Evolutionary conservation across 257 asterid genomes (phyloP).

Genomic region (Solanum gandarillasii): DNA sequence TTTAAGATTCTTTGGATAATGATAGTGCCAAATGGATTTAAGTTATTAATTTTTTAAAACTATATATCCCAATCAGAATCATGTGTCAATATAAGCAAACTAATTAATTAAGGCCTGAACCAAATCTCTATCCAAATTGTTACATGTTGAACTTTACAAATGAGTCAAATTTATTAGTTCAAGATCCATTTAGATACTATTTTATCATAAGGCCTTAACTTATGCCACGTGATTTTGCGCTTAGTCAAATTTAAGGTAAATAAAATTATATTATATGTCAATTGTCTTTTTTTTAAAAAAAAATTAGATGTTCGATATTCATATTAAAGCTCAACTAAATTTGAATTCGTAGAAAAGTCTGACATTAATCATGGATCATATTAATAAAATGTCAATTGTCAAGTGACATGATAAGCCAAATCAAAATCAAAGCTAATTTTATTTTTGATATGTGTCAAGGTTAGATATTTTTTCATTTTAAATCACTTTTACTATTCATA

Average conservation of each 20-base stretch:
- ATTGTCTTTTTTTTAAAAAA: too few relatives aligned
- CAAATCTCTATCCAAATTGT: neutral
- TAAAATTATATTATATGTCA: neutral
- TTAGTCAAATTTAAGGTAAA: neutral
- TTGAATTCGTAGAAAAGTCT: too few relatives aligned
- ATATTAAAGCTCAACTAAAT: too few relatives aligned
- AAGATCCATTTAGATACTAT: neutral
- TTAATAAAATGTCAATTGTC: neutral
- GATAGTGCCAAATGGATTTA: neutral
- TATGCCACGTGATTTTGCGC: neutral
- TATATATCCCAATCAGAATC: neutral
- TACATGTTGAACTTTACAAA: neutral
- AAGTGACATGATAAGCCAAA: neutral
- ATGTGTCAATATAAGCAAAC: neutral
- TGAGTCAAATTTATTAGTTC: neutral
- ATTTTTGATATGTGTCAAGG: neutral
- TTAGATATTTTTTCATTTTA: too few relatives aligned
- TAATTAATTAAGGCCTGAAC: neutral
- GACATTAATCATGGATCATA: neutral
- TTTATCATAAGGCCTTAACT: neutral
- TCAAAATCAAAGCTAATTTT: neutral
- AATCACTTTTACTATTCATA: neutral
- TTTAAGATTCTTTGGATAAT: neutral
- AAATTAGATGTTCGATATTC: rapidly evolving
- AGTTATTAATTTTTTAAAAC: neutral